phyloP scores from a whole-genome alignment of 345 rosid genomes.

The Carallia brachiata region DNA sequence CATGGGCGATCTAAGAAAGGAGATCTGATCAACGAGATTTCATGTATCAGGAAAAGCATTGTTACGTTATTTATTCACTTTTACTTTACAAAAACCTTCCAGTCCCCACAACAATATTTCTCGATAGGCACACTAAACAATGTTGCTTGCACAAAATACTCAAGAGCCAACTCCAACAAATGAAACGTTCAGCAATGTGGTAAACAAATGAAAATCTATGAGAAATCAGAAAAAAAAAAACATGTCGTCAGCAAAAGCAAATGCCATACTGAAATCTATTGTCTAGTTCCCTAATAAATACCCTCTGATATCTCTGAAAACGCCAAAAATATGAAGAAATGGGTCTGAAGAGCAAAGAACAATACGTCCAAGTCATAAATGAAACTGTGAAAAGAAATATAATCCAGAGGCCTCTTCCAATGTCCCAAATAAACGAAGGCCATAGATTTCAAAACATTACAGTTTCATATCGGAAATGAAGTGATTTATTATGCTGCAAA shows the following conservation, averaged over 20 bases:
- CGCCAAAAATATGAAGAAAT: not conserved
- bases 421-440: too few relatives aligned
- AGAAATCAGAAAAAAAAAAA: not conserved
- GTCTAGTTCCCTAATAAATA: too few relatives aligned
- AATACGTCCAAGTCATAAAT: not conserved
- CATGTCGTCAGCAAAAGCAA: too few relatives aligned
- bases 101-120: not conserved
- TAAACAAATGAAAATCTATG: not conserved
- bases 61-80: not conserved
- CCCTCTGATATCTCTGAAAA: not conserved
- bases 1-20: not conserved
- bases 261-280: too few relatives aligned
- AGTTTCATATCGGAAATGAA: too few relatives aligned
- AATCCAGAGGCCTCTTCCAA: too few relatives aligned
- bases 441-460: too few relatives aligned
- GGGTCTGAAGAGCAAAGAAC: not conserved
- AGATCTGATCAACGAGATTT: conserved; percentile 1
- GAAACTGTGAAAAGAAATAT: not conserved
- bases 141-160: not conserved
- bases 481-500: too few relatives aligned
- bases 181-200: not conserved
- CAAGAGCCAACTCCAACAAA: not conserved
- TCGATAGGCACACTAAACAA: not conserved
- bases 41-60: not conserved
- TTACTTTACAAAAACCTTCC: not conserved